Percentiles rank a stretch among this genome's conserved stretches.
phyloP scores from a whole-genome alignment of 148 eudicot genomes.

The Bassia scoparia region DNA sequence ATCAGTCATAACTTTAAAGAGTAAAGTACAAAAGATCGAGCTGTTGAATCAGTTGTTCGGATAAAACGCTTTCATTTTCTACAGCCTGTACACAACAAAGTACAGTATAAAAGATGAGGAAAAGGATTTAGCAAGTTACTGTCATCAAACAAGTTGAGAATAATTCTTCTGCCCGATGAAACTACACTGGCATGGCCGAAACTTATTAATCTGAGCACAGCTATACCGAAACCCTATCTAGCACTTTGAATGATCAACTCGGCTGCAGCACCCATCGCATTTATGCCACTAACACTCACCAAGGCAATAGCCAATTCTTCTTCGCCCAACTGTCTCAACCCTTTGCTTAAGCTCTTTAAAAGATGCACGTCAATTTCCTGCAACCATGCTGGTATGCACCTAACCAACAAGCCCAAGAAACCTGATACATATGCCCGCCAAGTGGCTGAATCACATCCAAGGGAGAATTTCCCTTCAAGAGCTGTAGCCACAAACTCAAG shows the following conservation, averaged over 20 bases:
- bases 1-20: too few species aligned
- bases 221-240: conserved; percentile 5
- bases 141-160: background rate
- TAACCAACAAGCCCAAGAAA: conserved; percentile 70
- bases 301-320: conserved; percentile 71
- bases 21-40: too few species aligned
- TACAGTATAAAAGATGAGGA: background rate
- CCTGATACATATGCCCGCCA: conserved; percentile 87
- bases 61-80: too few species aligned
- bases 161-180: background rate
- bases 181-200: background rate
- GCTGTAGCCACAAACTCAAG: conserved; percentile 68
- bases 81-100: conserved; percentile 1
- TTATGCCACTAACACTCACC: conserved; percentile 55
- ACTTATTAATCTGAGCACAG: background rate
- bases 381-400: conserved; percentile 72
- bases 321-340: conserved; percentile 64
- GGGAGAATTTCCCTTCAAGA: conserved; percentile 75
- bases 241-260: conserved; percentile 55
- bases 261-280: conserved; percentile 77
- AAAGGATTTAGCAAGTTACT: background rate
- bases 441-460: conserved; percentile 66
- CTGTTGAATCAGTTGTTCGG: too few species aligned
- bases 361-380: conserved; percentile 57
- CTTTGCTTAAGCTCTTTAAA: conserved; percentile 65